Percentiles rank a stretch among this genome's conserved stretches.
These are phyloP conservation scores for Arachis stenosperma DNA, from an alignment of 306 rosid genomes.

Conservation along the genomic window DNA sequence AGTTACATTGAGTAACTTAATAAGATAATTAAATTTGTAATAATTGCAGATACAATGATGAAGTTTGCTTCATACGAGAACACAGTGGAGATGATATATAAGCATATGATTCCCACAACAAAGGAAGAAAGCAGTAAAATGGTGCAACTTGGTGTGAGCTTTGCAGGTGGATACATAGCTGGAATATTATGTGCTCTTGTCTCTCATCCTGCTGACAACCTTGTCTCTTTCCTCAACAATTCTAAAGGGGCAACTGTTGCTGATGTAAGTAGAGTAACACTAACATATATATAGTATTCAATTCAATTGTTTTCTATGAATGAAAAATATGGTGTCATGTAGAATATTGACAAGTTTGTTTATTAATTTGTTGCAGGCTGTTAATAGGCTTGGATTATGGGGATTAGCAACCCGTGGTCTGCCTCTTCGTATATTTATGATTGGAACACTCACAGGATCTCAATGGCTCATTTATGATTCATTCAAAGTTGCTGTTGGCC, in stretches of 20 bases:
- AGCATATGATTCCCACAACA: slow-evolving; percentile 71
- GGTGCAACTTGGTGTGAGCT: slow-evolving; percentile 83
- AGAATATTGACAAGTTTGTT: background rate
- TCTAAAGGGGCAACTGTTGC: slow-evolving; percentile 87
- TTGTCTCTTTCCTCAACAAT: slow-evolving; percentile 91
- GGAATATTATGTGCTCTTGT: slow-evolving; percentile 87
- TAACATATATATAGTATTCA: too few relatives aligned
- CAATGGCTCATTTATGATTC: slow-evolving; percentile 95
- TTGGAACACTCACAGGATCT: slow-evolving; percentile 93
- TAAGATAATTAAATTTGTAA: background rate
- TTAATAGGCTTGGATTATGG: slow-evolving; percentile 75
- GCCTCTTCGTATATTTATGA: slow-evolving; percentile 94
- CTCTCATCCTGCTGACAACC: slow-evolving; percentile 96
- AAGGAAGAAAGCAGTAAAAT: slow-evolving; percentile 73
- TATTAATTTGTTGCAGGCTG: slow-evolving; percentile 58
- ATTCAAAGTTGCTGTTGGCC: slow-evolving; percentile 89
- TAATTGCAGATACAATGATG: slow-evolving; percentile 87
- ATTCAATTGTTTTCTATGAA: too few relatives aligned
- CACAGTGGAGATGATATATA: slow-evolving; percentile 81
- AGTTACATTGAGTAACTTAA: too few relatives aligned
- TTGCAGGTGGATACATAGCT: slow-evolving; percentile 88
- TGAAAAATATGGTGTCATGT: too few relatives aligned
- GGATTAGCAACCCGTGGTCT: slow-evolving; percentile 93
- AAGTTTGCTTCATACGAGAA: slow-evolving; percentile 93
- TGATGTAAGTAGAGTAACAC: slow-evolving; percentile 61